Evolutionary conservation across 1,284 basidiomycete genomes (phyloP), one percentile per base, ranked within the genome.

Genomic region (Trametes polyzona): DNA sequence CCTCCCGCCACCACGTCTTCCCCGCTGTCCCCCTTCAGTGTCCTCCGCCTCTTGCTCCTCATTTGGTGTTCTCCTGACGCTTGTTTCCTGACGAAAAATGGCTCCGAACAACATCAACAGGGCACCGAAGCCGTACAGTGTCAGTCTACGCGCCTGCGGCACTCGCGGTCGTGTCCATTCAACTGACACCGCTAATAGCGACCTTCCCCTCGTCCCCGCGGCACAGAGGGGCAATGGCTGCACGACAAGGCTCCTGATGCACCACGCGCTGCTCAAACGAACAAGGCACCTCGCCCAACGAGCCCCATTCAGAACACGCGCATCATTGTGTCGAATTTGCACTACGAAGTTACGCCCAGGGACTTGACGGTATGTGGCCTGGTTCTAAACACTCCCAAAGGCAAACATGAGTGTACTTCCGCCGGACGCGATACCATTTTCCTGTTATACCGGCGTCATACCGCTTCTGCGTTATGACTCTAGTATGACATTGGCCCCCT

Each of bases 331-430:
- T 87, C 90, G 62, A 95, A 95, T 73, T 69, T 98, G 67, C 96
- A 98, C 75, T 98, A 97, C 68, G 95, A 98, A 68, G 87, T 98
- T 47, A 92, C 89, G 57, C 82, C 90, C 69, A 87, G 87, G 76
- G 95, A 98, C 75, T 81, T 96, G 55, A 87, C 84, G 79, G 95
- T 96, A 66, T 68, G 91, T 42, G 32, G 39, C 37, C 26, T 29
- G 10, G 11, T 32, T 32, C 14, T 21, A n/a, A n/a, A n/a, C n/a
- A n/a, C n/a, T n/a, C n/a, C n/a, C n/a, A n/a, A n/a, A n/a, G n/a
- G n/a, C n/a, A n/a, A n/a, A n/a, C n/a, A n/a, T n/a, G n/a, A n/a
- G n/a, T n/a, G n/a, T n/a, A n/a, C n/a, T n/a, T n/a, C n/a, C n/a
- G n/a, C n/a, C n/a, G n/a, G n/a, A n/a, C n/a, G n/a, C n/a, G n/a